Conservation (phyloP, 2,329 filamentous ascomycete genomes). For the Lachnellula subtilissima region DNA sequence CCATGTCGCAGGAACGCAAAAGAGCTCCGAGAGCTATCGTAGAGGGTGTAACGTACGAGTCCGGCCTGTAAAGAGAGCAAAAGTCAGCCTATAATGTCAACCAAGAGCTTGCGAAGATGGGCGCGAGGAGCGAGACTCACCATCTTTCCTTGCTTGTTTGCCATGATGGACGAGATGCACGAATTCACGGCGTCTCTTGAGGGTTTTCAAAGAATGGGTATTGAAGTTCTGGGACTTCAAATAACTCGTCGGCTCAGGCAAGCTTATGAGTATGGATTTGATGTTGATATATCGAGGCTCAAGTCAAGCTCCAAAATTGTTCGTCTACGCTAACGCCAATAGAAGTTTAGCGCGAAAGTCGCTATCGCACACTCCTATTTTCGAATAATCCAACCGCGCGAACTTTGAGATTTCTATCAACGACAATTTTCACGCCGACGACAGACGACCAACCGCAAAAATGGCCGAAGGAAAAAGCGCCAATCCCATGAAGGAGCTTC, state of each 20-base stretch:
- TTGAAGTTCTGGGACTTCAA: constrained; percentile 32
- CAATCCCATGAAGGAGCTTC: constrained; percentile 99
- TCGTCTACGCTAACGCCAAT: constrained; percentile 3
- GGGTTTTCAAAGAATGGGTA: constrained; percentile 31
- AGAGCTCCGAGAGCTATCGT: constrained; percentile 32
- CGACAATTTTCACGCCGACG: constrained; percentile 11
- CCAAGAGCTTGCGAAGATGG: constrained; percentile 38
- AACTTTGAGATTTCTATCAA: constrained; percentile 19
- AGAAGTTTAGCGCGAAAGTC: constrained; percentile 8
- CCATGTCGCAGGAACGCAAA: constrained; percentile 3
- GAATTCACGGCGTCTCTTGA: constrained; percentile 32
- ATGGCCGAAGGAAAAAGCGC: constrained; percentile 75
- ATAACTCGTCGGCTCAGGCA: constrained; percentile 27
- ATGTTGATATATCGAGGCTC: constrained; percentile 9
- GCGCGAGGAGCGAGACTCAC: constrained; percentile 55
- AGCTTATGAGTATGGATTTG: constrained; percentile 19
- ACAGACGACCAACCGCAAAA: constrained; percentile 23
- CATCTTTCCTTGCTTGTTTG: constrained; percentile 99
- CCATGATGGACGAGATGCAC: constrained; percentile 51
- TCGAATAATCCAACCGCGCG: constrained; percentile 10
- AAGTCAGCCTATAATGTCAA: constrained; percentile 58
- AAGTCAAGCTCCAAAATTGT: constrained; percentile 3
- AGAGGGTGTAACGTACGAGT: constrained; percentile 53
- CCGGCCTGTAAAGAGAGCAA: constrained; percentile 55
- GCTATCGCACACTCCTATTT: constrained; percentile 5